Evolutionary conservation across 1,139 yeast genomes (phyloP).

Genomic region (Pichia sp.): DNA sequence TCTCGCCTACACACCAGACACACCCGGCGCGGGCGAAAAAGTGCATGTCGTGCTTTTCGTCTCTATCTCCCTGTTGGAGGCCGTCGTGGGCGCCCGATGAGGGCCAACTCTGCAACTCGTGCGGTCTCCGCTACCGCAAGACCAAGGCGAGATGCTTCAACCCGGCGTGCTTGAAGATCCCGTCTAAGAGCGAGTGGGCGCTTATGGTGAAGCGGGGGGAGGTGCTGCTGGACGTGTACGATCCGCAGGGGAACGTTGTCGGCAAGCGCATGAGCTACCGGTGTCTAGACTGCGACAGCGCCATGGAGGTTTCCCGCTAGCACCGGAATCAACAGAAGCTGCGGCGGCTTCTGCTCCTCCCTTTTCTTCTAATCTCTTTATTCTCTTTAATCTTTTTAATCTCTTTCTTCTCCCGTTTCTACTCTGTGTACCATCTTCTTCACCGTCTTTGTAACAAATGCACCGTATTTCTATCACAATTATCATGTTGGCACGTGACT

Average conservation of each 20-base stretch:
- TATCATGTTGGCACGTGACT: too few relatives aligned
- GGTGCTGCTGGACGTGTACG: constrained; percentile 27
- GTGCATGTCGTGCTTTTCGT: constrained; percentile 88
- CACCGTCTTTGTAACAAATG: too few relatives aligned
- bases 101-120: constrained; percentile 93
- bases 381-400: not conserved
- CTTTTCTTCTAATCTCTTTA: not conserved
- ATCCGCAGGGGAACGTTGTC: constrained; percentile 10
- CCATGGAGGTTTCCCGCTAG: constrained; percentile 40
- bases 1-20: not conserved
- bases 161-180: constrained; percentile 72
- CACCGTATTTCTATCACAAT: too few relatives aligned
- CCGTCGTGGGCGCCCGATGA: constrained; percentile 84
- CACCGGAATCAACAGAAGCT: not conserved
- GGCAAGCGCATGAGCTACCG: constrained; percentile 37
- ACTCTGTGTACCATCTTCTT: too few relatives aligned
- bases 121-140: constrained; percentile 92
- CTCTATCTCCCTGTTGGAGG: constrained; percentile 97
- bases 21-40: constrained; percentile 37
- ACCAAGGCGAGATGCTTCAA: constrained; percentile 88
- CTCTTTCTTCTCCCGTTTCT: too few relatives aligned
- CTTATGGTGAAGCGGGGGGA: constrained; percentile 74
- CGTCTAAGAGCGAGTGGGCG: constrained; percentile 95
- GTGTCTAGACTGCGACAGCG: constrained; percentile 68
- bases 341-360: not conserved